Evolutionary conservation across 2,329 filamentous ascomycete species (phyloP).

Genomic region (Macroventuria anomochaeta): DNA sequence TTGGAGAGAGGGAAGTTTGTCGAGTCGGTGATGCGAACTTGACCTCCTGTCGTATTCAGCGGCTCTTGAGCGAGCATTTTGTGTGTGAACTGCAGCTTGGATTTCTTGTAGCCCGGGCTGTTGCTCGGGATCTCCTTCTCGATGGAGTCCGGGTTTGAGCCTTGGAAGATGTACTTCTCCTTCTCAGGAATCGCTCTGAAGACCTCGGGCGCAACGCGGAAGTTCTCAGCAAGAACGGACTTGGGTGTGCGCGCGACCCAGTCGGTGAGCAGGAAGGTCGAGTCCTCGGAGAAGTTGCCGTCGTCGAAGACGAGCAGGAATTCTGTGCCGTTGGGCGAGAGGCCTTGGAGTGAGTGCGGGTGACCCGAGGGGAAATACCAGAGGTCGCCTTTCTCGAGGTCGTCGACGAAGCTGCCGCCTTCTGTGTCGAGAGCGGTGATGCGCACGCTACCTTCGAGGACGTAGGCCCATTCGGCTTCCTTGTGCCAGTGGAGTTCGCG

Average conservation of each 20-base stretch:
- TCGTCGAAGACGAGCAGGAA: conserved; percentile 70
- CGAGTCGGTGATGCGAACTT: conserved; percentile 78
- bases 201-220: conserved; percentile 72
- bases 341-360: conserved; percentile 77
- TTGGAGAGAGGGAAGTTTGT: conserved; percentile 76
- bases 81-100: conserved; percentile 73
- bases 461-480: conserved; percentile 79
- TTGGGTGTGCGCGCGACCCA: conserved; percentile 77
- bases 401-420: conserved; percentile 78
- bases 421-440: conserved; percentile 77
- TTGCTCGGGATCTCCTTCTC: conserved; percentile 66
- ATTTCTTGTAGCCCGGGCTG: conserved; percentile 68
- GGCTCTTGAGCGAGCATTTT: conserved; percentile 74
- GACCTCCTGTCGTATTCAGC: conserved; percentile 69
- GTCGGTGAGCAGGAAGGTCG: conserved; percentile 75
- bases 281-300: conserved; percentile 66
- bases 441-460: conserved; percentile 72
- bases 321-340: conserved; percentile 69
- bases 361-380: conserved; percentile 84
- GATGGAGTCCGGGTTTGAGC: conserved; percentile 68
- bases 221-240: conserved; percentile 76
- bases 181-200: conserved; percentile 70
- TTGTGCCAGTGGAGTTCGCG: conserved; percentile 84
- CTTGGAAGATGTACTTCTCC: conserved; percentile 81
- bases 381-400: conserved; percentile 75